Evolutionary conservation across 1,284 basidiomycete genomes (phyloP).

Genomic region (Ustilago esculenta): DNA sequence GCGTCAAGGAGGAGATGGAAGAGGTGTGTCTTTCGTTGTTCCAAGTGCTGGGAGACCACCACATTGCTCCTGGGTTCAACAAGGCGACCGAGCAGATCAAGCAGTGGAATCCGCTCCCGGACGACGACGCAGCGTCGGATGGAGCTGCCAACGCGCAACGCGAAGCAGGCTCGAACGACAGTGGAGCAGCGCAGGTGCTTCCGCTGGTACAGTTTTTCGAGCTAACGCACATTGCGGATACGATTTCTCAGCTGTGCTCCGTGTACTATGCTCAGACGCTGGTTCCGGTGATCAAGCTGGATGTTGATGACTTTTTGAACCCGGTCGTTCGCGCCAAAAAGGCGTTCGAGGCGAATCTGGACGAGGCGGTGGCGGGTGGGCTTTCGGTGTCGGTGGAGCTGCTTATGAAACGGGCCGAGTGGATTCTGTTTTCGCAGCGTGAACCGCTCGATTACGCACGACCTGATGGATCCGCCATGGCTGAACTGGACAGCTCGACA

Average conservation of each 20-base stretch:
- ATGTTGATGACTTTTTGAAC: constrained; percentile 88
- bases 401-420: constrained; percentile 96
- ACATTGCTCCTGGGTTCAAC: constrained; percentile 86
- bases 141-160: background rate
- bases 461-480: background rate
- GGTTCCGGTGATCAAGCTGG: constrained; percentile 33
- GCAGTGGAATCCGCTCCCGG: constrained; percentile 43
- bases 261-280: constrained; percentile 98
- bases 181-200: constrained; percentile 79
- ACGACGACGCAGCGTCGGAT: constrained; percentile 4
- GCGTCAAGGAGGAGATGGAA: constrained; percentile 78
- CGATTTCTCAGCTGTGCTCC: constrained; percentile 95
- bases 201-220: constrained; percentile 97
- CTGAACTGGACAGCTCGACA: constrained; percentile 74
- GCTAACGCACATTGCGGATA: constrained; percentile 94
- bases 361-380: constrained; percentile 90
- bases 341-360: constrained; percentile 87
- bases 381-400: constrained; percentile 94
- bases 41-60: constrained; percentile 79
- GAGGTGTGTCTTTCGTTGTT: constrained; percentile 88
- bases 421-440: constrained; percentile 85
- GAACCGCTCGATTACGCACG: constrained; percentile 79
- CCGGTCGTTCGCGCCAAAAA: constrained; percentile 95
- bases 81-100: constrained; percentile 71
- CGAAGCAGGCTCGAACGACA: background rate